phyloP scores from a whole-genome alignment of 2,329 filamentous ascomycete genomes.

The Erysiphe neolycopersici region DNA sequence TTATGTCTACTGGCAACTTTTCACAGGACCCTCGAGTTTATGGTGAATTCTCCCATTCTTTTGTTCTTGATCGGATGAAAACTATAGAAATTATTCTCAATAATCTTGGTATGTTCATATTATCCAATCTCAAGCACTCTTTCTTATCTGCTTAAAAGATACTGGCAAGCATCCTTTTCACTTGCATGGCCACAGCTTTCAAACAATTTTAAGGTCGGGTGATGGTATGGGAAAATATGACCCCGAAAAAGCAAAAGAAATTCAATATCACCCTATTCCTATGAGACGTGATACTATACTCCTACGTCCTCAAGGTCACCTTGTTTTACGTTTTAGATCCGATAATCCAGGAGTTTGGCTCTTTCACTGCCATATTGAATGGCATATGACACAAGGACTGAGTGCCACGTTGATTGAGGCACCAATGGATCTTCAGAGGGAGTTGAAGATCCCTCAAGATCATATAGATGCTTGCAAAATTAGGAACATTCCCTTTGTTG shows the following conservation, averaged over 20 bases:
- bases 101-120: slow-evolving; percentile 22
- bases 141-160: slow-evolving; percentile 18
- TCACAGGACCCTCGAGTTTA: slow-evolving; percentile 34
- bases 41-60: slow-evolving; percentile 34
- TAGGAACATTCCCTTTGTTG: slow-evolving; percentile 22
- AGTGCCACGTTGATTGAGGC: slow-evolving; percentile 26
- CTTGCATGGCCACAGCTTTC: slow-evolving; percentile 53
- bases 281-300: slow-evolving; percentile 44
- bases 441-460: slow-evolving; percentile 28
- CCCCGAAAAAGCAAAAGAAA: slow-evolving; percentile 17
- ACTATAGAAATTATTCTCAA: slow-evolving; percentile 54
- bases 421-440: slow-evolving; percentile 11
- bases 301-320: slow-evolving; percentile 34
- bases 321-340: slow-evolving; percentile 39
- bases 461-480: slow-evolving; percentile 31
- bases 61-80: slow-evolving; percentile 40
- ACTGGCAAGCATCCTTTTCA: slow-evolving; percentile 44
- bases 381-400: slow-evolving; percentile 44
- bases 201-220: slow-evolving; percentile 31
- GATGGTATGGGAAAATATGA: slow-evolving; percentile 31
- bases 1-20: slow-evolving; percentile 24
- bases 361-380: slow-evolving; percentile 63
- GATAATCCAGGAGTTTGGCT: slow-evolving; percentile 46
- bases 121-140: background rate
- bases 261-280: slow-evolving; percentile 25